A percentile compares a stretch with the other conserved stretches of the same genome.
These are phyloP conservation scores for Malus hybrid DNA, from an alignment of 331 rosid genomes.

Conservation along the genomic window DNA sequence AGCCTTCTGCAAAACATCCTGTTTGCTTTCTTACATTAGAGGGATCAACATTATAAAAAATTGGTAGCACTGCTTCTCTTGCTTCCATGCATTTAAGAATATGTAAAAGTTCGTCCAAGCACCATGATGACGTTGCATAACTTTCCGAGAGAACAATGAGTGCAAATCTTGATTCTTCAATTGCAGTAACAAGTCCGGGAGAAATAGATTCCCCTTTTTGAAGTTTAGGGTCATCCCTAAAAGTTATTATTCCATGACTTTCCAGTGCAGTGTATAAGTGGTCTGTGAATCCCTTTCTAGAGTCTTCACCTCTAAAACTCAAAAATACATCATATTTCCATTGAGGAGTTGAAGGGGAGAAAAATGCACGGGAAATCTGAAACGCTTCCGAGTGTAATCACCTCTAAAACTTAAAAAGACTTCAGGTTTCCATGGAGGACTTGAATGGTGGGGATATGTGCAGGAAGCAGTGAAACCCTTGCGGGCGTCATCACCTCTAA, in stretches of 20 bases:
- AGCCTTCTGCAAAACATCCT: neutral
- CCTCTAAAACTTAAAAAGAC: too few species aligned
- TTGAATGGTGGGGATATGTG: too few species aligned
- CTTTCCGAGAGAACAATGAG: slow-evolving; percentile 1
- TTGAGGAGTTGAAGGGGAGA: neutral
- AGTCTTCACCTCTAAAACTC: slow-evolving; percentile 18
- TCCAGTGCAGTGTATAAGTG: neutral
- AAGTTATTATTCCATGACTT: neutral
- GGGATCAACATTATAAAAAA: neutral
- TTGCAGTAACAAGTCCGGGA: neutral
- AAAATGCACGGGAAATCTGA: too few species aligned
- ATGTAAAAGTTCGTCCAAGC: slow-evolving; percentile 12
- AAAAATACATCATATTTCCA: slow-evolving; percentile 7
- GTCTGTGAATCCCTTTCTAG: neutral
- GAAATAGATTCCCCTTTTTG: neutral
- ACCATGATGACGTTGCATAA: slow-evolving; percentile 10
- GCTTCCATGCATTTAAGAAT: neutral
- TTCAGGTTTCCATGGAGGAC: too few species aligned
- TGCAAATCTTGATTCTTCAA: neutral
- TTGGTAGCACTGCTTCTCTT: neutral
- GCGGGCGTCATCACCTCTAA: too few species aligned
- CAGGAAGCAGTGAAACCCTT: too few species aligned
- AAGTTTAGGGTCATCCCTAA: slow-evolving; percentile 4
- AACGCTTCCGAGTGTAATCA: too few species aligned
- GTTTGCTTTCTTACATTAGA: neutral